Conservation (phyloP, 345 rosid genomes). For the Noccaea bulbosa region DNA sequence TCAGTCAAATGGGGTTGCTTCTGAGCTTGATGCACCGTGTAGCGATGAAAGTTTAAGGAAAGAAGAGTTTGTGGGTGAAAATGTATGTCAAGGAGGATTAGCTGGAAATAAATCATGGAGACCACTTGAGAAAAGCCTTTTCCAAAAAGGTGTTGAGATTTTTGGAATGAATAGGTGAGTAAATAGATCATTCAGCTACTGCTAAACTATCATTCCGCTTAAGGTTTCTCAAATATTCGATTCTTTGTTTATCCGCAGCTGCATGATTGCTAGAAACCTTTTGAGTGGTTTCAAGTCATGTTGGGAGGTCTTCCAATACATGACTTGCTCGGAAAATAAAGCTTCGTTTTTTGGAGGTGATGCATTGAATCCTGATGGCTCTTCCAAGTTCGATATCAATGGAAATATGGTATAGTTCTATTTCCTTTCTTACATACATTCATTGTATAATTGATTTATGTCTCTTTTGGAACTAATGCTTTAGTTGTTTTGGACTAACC, state of each 20-base stretch:
- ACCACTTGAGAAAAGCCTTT: constrained; percentile 83
- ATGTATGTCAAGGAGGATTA: constrained; percentile 52
- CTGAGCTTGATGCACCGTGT: constrained; percentile 51
- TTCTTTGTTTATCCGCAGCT: constrained; percentile 56
- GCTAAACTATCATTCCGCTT: background rate
- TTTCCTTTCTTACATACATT: constrained; percentile 20
- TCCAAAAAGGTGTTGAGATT: constrained; percentile 91
- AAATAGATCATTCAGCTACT: constrained; percentile 15
- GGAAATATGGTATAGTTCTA: constrained; percentile 67
- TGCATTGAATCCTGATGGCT: constrained; percentile 76
- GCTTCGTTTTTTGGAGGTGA: constrained; percentile 64
- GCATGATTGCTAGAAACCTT: constrained; percentile 91
- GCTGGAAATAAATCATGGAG: constrained; percentile 72
- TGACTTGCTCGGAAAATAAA: constrained; percentile 70
- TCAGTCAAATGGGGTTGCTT: constrained; percentile 47
- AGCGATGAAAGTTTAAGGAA: constrained; percentile 61
- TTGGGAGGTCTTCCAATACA: constrained; percentile 87
- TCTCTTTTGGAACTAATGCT: constrained; percentile 4
- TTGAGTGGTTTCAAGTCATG: constrained; percentile 90
- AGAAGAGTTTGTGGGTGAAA: constrained; percentile 74
- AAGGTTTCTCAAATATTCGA: background rate
- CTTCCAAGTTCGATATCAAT: constrained; percentile 74
- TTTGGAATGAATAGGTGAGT: constrained; percentile 94
- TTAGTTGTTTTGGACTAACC: constrained; percentile 31
- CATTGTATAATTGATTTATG: background rate